Base-by-base conservation (phyloP, 2,329 filamentous ascomycete species). In the Westerdykella ornata region DNA sequence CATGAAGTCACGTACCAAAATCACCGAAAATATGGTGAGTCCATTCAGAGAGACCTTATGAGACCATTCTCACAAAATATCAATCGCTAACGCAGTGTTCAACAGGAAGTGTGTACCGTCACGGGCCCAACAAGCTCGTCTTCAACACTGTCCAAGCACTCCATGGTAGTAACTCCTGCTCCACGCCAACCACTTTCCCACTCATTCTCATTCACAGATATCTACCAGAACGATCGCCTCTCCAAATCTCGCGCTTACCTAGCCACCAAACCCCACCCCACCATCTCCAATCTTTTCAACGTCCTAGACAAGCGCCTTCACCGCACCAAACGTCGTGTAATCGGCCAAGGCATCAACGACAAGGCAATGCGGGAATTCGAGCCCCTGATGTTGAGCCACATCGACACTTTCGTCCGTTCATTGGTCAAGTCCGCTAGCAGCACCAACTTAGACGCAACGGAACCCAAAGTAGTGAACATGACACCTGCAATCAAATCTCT, bases 101-200 rank as follows among this genome's bases (percentile, higher is more conserved):
- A 6, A 36, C 19, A 48, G 46, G 46, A 16, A 38, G 16, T 38
- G 59, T 78, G 31, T 81, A 88, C 12, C 81, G 85, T 20, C 84
- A 81, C 52, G 83, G 82, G 0, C 85, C 85, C 37, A 85, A 86
- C 64, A 80, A 77, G 48, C 66, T 92, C 35, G 84, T 81, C 0
- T 78, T 90, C 68, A 88, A 89, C 70, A 79, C 78, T 43, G 75
- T 74, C 46, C 72, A 30, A 45, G 62, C 62, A 0, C 48, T 69
- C 17, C 63, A 66, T 34, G 65, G 65, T 29, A 69, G 71, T 46
- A 69, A 72, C 7, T 26, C 22, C 22, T 26, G 4, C 22, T 26
- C 22, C 22, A 26, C 12, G 12, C 7, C 7, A 26, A 9, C 3
- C 7, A 7, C 8, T 9, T 11, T 9, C 7, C 3, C 8, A 26